These are phyloP conservation scores for Phoma herbarum DNA, from an alignment of 2,329 filamentous ascomycete genomes.

Conservation along the genomic window DNA sequence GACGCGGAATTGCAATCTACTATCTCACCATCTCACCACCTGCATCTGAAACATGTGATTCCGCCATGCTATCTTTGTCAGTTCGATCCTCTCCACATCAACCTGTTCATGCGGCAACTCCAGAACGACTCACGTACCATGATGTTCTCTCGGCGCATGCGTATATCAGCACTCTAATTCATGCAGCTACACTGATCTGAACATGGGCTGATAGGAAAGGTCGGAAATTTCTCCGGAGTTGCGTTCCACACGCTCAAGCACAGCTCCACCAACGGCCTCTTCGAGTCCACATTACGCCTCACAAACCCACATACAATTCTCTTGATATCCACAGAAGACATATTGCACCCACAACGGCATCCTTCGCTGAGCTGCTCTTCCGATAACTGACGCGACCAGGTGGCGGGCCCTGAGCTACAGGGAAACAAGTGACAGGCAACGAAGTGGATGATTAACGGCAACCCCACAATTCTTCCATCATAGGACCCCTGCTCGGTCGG, in stretches of 20 bases:
- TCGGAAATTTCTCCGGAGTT: constrained; percentile 5
- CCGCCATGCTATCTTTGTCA: background rate
- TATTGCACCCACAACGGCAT: background rate
- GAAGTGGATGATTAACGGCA: background rate
- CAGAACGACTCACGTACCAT: background rate
- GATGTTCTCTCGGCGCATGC: background rate
- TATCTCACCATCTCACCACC: constrained; percentile 6
- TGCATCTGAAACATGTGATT: too few relatives aligned
- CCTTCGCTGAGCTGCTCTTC: constrained; percentile 1
- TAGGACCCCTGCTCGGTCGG: background rate
- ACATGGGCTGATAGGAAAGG: constrained; percentile 3
- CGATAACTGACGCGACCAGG: constrained; percentile 5
- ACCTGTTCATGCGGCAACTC: background rate
- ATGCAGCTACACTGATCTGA: constrained; percentile 4
- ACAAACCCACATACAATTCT: constrained; percentile 8
- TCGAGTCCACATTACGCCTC: background rate
- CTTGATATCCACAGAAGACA: constrained; percentile 2
- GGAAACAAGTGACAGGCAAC: background rate
- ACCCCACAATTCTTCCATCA: constrained; percentile 12
- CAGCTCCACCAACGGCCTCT: constrained; percentile 8
- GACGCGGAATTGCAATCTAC: constrained; percentile 18
- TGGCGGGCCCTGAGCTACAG: constrained; percentile 7
- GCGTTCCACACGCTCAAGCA: background rate
- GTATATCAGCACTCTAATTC: constrained; percentile 7
- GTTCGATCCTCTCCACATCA: background rate